Base-by-base conservation (phyloP, 805 yeast genomes). In the Starmerella apicola region DNA sequence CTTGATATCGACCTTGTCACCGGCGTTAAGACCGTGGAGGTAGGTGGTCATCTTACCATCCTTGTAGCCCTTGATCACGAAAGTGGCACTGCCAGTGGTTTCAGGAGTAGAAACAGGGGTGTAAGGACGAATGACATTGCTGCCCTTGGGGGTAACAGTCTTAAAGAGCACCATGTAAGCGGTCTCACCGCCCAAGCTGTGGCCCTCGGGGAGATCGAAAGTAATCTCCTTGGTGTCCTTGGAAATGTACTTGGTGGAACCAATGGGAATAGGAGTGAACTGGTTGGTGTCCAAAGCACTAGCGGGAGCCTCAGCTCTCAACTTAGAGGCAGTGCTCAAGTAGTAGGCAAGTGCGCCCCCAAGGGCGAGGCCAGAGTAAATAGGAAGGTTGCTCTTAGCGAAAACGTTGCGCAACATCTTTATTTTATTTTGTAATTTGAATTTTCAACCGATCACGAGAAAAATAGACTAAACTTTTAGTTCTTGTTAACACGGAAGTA, bases 1-100 rank as follows among this genome's bases (percentile, higher is more conserved):
- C 69, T 85, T 88, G 72, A 91, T 81, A 8, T 94, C 65, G 41
- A 91, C 70, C 37, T 85, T 74, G 55, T 91, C 97, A 54, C 79
- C 73, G 45, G 72, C 74, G 62, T 80, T 76, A 59, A 88, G 73
- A 44, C 63, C 62, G 59, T 70, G 73, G 43, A 84, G 62, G 64
- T 83, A 91, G 56, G 67, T 66, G 39, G 88, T 73, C 74, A 85
- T 76, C 65, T 81, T 80, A 55, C 97, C 96, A 41, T 69, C 72
- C 37, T 77, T 80, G 66, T 91, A 91, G 47, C 67, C 73, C 73
- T 91, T 91, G 64, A 91, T 69, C 44, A 86, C 72, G 50, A 91
- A 71, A 44, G 82, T 82, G 52, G 93, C 66, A 38, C 71, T 59
- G 37, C 98, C 98, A 60, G 70, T 71, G 45, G 70, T 67, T 42